Base-by-base conservation (phyloP, 2,329 filamentous ascomycete genomes). In the Neopestalotiopsis sp. region DNA sequence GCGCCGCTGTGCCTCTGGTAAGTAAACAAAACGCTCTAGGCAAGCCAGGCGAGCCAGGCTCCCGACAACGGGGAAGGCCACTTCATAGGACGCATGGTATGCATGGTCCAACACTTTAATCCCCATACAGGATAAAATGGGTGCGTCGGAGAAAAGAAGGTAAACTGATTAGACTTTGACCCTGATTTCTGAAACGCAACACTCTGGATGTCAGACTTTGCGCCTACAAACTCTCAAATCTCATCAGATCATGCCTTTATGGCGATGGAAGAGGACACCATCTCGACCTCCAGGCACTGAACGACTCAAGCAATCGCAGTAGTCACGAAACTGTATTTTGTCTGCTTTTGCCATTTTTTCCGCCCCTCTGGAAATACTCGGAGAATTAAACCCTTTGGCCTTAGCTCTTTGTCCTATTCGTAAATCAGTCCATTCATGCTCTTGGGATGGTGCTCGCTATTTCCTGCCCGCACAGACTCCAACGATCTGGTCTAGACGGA, bases 281-380 rank as follows among this genome's bases (percentile, higher is more conserved):
- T 24, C 45, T 53, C 0, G 45, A n/a, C 45, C 6, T 53, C 45
- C 45, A 53, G n/a, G n/a, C 20, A 53, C 5, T 24, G n/a, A 24
- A n/a, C 45, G 45, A 53, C 45, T 53, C 45, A 53, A 53, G 45
- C 24, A 38, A 53, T 53, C 45, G 45, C 45, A 53, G 45, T 53
- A 53, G 45, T 53, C 45, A 53, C 17, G 5, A 53, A 53, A 53
- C 17, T 20, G 17, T 53, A 53, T 24, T 53, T n/a, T n/a, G 24
- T 45, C 12, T 17, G 5, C n/a, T 14, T 24, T 20, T 20, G 13
- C 14, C 45, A 49, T 24, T 49, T 49, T 49, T 53, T 53, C 45
- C 45, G 45, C 45, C 9, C n/a, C 45, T 3, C 45, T 7, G 45
- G 45, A 53, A n/a, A 53, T 53, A 20, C 17, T 12, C 17, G 17